A percentile compares a stretch with the other conserved stretches of the same genome.
phyloP scores from a whole-genome alignment of 345 rosid genomes.

The Lepidium sativum region DNA sequence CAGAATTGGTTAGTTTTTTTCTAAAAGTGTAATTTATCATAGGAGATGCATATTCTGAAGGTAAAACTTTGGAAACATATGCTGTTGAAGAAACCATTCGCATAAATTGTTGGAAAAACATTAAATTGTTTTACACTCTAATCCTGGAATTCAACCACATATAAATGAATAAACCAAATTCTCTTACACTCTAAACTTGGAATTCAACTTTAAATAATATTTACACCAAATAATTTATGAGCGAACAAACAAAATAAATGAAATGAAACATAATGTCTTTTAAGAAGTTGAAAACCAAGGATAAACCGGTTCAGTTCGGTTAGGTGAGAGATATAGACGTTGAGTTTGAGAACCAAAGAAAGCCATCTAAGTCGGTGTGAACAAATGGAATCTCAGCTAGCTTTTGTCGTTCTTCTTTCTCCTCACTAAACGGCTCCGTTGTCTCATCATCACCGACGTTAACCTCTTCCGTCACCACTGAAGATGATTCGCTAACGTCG shows the following conservation, averaged over 20 bases:
- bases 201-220: not conserved
- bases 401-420: not conserved
- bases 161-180: too few species aligned
- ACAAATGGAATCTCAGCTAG: conserved; percentile 28
- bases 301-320: not conserved
- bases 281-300: conserved; percentile 6
- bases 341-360: conserved; percentile 23
- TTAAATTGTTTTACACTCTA: not conserved
- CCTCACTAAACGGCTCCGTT: not conserved
- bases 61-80: not conserved
- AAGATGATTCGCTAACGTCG: conserved; percentile 17
- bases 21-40: not conserved
- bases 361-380: conserved; percentile 20
- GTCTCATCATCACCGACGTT: conserved; percentile 1
- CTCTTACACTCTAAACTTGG: too few species aligned
- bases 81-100: too few species aligned
- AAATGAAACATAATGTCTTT: not conserved
- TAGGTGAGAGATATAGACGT: conserved; percentile 7
- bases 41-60: not conserved
- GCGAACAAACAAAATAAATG: not conserved
- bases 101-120: too few species aligned
- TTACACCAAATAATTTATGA: not conserved
- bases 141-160: not conserved
- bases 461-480: conserved; percentile 12
- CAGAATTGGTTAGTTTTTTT: not conserved